Conservation (phyloP, 257 asterid genomes). For the Jasminum sambac region DNA sequence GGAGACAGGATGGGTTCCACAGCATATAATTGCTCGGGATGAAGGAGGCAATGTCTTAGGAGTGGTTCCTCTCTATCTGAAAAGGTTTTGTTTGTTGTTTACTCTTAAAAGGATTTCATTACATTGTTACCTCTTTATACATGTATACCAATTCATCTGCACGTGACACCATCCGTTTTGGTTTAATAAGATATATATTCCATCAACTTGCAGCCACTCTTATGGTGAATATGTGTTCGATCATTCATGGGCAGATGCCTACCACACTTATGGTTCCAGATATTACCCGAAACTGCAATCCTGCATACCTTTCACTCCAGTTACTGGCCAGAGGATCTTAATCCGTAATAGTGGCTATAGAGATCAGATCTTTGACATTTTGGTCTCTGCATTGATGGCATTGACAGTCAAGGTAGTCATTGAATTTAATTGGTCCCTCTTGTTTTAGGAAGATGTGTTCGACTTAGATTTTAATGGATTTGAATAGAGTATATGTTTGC, state of each 20-base stretch:
- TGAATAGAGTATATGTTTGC: too few species aligned
- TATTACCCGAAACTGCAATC: conserved; percentile 93
- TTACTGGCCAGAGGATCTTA: conserved; percentile 91
- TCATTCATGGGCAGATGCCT: conserved; percentile 99
- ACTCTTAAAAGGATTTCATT: neutral
- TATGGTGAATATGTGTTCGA: conserved; percentile 98
- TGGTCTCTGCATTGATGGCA: conserved; percentile 84
- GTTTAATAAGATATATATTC: conserved; percentile 12
- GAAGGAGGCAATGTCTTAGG: conserved; percentile 64
- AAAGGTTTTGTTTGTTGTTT: conserved; percentile 57
- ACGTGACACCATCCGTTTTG: neutral
- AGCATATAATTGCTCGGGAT: conserved; percentile 79
- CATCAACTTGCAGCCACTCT: conserved; percentile 76
- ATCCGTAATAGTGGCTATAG: conserved; percentile 64
- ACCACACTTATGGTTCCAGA: conserved; percentile 74
- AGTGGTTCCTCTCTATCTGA: conserved; percentile 89
- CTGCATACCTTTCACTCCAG: conserved; percentile 96
- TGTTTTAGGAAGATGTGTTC: neutral
- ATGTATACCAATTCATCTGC: conserved; percentile 13
- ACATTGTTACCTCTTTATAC: neutral
- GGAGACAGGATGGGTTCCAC: conserved; percentile 97
- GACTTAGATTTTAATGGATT: too few species aligned
- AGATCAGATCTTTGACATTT: conserved; percentile 78
- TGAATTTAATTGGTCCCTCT: conserved; percentile 17
- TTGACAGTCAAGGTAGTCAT: conserved; percentile 66